A percentile compares a stretch with the other conserved stretches of the same genome.
Conservation (phyloP, 306 rosid species). For the Canavalia gladiata region DNA sequence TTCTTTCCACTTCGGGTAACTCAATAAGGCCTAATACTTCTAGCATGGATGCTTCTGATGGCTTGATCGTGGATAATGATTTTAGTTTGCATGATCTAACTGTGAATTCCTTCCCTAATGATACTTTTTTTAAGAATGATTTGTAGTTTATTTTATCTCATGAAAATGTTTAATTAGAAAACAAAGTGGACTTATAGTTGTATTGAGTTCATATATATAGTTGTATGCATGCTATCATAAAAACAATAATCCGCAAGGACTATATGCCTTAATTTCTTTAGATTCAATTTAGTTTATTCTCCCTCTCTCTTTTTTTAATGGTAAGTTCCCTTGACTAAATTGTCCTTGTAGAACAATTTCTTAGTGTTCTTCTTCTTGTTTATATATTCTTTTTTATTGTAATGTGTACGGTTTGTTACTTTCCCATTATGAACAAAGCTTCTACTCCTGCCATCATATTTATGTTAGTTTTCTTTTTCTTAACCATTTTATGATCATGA, state of each 20-base stretch:
- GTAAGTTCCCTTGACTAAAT: not conserved
- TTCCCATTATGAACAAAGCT: not conserved
- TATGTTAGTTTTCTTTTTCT: not conserved
- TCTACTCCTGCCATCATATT: not conserved
- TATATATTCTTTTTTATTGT: not conserved
- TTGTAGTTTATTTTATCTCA: slow-evolving; percentile 32
- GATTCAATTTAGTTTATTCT: slow-evolving; percentile 11
- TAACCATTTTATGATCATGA: not conserved
- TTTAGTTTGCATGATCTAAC: slow-evolving; percentile 50
- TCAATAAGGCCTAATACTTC: slow-evolving; percentile 25
- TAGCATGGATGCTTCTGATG: slow-evolving; percentile 47
- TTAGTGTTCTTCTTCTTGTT: slow-evolving; percentile 9
- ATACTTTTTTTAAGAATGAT: slow-evolving; percentile 14
- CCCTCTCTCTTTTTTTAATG: not conserved
- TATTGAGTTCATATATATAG: slow-evolving; percentile 18
- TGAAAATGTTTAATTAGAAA: slow-evolving; percentile 29
- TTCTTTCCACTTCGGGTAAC: slow-evolving; percentile 41
- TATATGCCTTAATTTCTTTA: slow-evolving; percentile 12
- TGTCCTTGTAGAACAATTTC: not conserved
- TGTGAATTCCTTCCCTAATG: slow-evolving; percentile 50
- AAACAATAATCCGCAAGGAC: slow-evolving; percentile 7
- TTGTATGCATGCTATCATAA: slow-evolving; percentile 32
- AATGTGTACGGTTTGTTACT: not conserved
- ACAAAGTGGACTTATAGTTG: slow-evolving; percentile 5
- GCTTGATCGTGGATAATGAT: slow-evolving; percentile 47